Base-by-base conservation (phyloP, 352 stramenopile species). In the Saprolegnia diclina region DNA sequence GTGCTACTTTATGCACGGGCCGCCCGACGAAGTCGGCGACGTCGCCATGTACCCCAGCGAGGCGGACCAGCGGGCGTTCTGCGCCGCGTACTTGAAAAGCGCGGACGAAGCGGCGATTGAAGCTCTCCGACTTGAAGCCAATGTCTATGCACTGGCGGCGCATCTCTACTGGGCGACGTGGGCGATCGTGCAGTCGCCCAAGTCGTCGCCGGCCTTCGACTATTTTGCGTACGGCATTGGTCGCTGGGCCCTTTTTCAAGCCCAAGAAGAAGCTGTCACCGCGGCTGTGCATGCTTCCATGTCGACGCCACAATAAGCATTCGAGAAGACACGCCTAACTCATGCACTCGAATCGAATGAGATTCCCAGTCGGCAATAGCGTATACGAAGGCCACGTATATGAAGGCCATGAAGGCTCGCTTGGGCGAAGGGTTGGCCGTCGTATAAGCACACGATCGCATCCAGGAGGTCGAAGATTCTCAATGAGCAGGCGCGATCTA, bases 171-270 rank as follows among this genome's bases (percentile, higher is more conserved):
- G 92, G 91, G 78, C 77, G 11, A 65, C 95, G 13, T 98, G 91
- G 92, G 87, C 88, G 9, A 85, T 94, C 74, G 92, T 98, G 56
- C 92, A 97, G 74, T 86, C 85, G 13, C 65, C 71, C 29, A 85
- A 96, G 73, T 97, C 91, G 5, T 76, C 79, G 64, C 97, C 97
- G 44, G 87, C 97, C 65, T 98, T 98, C 75, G 90, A 97, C 78
- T 98, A 95, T 67, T 24, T 96, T 24, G 79, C 72, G 5, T 98
- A 97, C 73, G 89, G 77, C 24, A 72, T 79, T 50, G 87, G 82
- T 72, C 86, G 83, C 40, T 88, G 90, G 70, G 73, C 87, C 14
- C 82, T 79, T 4, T 94, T 88, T n/a, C 18, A n/a, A 48, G 42
- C 42, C 3, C 73, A 88, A 81, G 72, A 84, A 77, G 19, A 76